Percentiles rank a stretch among this genome's conserved stretches.
These are phyloP conservation scores for Chlorella sp. DNA, from an alignment of 139 green algal genomes.

Conservation along the genomic window DNA sequence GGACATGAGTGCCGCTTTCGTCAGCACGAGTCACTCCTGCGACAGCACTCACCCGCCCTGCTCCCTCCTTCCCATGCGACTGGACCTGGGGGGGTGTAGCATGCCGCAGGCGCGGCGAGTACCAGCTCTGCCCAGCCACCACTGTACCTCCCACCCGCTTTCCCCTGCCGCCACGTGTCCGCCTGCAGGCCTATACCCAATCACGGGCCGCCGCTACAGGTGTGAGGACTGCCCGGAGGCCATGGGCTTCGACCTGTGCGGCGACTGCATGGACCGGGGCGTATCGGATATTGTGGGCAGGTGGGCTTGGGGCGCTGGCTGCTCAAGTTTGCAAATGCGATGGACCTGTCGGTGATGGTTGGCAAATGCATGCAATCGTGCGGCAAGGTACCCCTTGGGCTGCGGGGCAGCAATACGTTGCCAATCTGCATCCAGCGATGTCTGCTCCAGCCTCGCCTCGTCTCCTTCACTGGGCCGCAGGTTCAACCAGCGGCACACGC, in stretches of 20 bases:
- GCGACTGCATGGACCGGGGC: conserved; percentile 39
- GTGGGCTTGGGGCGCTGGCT: background rate
- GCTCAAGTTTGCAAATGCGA: no score
- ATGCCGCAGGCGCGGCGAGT: background rate
- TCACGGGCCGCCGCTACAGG: conserved; percentile 44
- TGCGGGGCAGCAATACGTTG: background rate
- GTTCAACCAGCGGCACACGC: conserved; percentile 58
- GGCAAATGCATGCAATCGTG: no score
- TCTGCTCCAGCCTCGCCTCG: no score
- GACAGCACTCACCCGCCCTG: background rate
- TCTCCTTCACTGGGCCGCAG: conserved; percentile 31
- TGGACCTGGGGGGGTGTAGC: no score
- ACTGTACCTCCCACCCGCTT: background rate
- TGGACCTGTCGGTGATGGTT: no score
- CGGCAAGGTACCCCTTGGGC: no score
- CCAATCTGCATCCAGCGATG: no score
- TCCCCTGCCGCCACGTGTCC: background rate
- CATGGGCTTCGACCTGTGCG: conserved; percentile 62
- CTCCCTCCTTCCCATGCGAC: background rate
- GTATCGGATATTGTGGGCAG: conserved; percentile 19
- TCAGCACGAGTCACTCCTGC: background rate
- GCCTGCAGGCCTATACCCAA: conserved; percentile 47
- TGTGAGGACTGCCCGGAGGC: conserved; percentile 43
- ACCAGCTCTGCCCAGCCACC: background rate
- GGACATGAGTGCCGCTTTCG: background rate